Base-by-base conservation (phyloP, 2,329 filamentous ascomycete genomes). In the Allantophomopsis lycopodina region DNA sequence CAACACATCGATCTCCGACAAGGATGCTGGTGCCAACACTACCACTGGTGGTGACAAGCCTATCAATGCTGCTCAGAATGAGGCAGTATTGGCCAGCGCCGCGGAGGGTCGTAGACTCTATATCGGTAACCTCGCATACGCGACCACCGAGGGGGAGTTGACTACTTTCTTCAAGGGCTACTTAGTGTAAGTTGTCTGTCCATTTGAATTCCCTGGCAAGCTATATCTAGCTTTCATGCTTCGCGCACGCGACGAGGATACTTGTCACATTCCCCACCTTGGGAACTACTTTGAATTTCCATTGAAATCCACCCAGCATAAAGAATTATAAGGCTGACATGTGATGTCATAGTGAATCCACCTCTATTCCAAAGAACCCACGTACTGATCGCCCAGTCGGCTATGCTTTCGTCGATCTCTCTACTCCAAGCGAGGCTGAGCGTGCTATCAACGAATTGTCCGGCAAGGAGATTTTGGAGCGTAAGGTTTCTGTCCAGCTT, bases 101-200 rank as follows among this genome's bases (percentile, higher is more conserved):
- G 88, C 89, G 67, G 91, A 98, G 76, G 89, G 91, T 66, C 86
- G 91, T 73, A 86, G 91, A 72, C 83, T 98, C 59, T 98, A 98
- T 73, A 96, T 98, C 73, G 91, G 91, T 75, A 98, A 98, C 76
- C 84, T 98, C 79, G 91, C 91, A 60, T 98, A 98, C 68, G 88
- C 89, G 81, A 96, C 91, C 80, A 94, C 87, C 66, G 91, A 96
- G 84, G 91, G 84, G 82, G 87, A 95, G 81, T 86, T 98, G 77
- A 94, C 93, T 76, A 84, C 91, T 58, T 98, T 98, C 78, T 98
- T 98, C 83, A 89, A 91, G 76, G 84, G 81, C 68, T 96, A 94
- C 76, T 83, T 91, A 73, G 86, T 98, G 91, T 98, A 77, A 76
- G 89, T 84, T 11, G 8, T 12, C 13, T 13, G 3, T 28, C 23